phyloP scores from a whole-genome alignment of 768 basidiomycete genomes.

The Xanthoconium stramineum region DNA sequence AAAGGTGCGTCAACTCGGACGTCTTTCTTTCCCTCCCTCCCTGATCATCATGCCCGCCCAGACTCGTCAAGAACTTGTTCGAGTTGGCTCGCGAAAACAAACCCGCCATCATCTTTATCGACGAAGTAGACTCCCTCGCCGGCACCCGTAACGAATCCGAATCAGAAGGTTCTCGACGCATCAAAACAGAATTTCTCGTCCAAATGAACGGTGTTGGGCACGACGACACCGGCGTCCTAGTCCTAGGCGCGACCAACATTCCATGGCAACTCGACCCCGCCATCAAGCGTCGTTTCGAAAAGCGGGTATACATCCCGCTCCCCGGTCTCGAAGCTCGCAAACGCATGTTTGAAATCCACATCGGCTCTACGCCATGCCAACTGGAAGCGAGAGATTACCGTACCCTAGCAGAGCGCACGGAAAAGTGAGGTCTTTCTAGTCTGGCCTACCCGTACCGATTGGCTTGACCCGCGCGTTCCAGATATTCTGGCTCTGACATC shows the following conservation, averaged over 20 bases:
- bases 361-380: slow-evolving; percentile 89
- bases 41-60: slow-evolving; percentile 28
- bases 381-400: slow-evolving; percentile 78
- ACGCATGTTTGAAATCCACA: slow-evolving; percentile 96
- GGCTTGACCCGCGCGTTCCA: slow-evolving; percentile 19
- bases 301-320: slow-evolving; percentile 96
- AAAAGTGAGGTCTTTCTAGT: slow-evolving; percentile 50
- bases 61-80: slow-evolving; percentile 94
- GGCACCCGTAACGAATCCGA: slow-evolving; percentile 96
- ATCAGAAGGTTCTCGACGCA: slow-evolving; percentile 92
- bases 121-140: slow-evolving; percentile 96
- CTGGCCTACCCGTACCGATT: not conserved
- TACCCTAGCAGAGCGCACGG: slow-evolving; percentile 77
- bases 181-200: slow-evolving; percentile 97
- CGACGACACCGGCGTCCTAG: slow-evolving; percentile 94
- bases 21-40: not conserved
- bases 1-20: slow-evolving; percentile 58
- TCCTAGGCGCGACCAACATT: slow-evolving; percentile 96
- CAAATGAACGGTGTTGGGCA: slow-evolving; percentile 99
- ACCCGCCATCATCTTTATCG: slow-evolving; percentile 98
- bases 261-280: slow-evolving; percentile 98
- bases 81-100: slow-evolving; percentile 94
- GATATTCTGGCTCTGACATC: slow-evolving; percentile 93
- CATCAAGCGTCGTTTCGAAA: slow-evolving; percentile 98
- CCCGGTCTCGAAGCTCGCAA: slow-evolving; percentile 89